Evolutionary conservation across 495 filamentous ascomycete species (phyloP).

Genomic region (Lentithecium fluviatile): DNA sequence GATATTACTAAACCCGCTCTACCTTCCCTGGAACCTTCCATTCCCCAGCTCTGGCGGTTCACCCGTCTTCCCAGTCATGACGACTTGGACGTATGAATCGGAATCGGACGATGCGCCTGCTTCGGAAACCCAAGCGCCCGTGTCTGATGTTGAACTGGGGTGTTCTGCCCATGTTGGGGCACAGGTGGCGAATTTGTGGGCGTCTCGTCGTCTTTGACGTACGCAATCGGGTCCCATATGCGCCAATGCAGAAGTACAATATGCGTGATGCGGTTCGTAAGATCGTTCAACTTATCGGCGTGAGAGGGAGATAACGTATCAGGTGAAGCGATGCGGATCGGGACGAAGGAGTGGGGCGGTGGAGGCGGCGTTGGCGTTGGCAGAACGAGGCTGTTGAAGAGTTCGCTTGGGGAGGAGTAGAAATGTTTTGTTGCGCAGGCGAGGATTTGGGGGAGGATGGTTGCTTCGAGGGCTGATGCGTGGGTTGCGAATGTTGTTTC

Average conservation of each 20-base stretch:
- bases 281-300: slow-evolving; percentile 57
- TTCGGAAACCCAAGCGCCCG: too few species aligned
- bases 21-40: too few species aligned
- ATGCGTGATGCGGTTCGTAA: slow-evolving; percentile 73
- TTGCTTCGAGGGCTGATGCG: slow-evolving; percentile 24
- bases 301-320: slow-evolving; percentile 12
- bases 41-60: too few species aligned
- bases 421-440: slow-evolving; percentile 29
- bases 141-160: too few species aligned
- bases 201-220: slow-evolving; percentile 36
- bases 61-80: too few species aligned
- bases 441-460: slow-evolving; percentile 36
- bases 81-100: too few species aligned
- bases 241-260: slow-evolving; percentile 82
- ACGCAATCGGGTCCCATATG: slow-evolving; percentile 75
- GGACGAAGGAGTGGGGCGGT: slow-evolving; percentile 2
- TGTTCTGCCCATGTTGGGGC: too few species aligned
- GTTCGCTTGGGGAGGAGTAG: slow-evolving; percentile 34
- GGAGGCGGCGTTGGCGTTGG: slow-evolving; percentile 29
- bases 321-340: slow-evolving; percentile 41
- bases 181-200: too few species aligned
- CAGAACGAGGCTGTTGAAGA: slow-evolving; percentile 41
- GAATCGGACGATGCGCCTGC: too few species aligned
- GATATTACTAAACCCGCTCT: too few species aligned
- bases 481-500: slow-evolving; percentile 29